Base-by-base conservation (phyloP, 176 grass and related monocot species). In the Cenchrus fungigraminus region DNA sequence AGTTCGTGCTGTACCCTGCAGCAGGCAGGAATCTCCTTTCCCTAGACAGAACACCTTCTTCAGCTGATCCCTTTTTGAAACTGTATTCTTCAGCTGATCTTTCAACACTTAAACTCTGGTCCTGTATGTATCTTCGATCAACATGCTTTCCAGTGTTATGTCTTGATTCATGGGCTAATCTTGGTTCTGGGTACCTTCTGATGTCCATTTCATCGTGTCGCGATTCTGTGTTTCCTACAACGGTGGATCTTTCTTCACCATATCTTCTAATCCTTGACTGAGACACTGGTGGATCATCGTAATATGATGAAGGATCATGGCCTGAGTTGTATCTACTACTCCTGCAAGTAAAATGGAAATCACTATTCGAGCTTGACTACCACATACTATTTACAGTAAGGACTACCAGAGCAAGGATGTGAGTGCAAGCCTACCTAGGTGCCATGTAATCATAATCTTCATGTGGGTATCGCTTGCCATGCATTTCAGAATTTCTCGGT, bases 401-500 rank as follows among this genome's bases (percentile, higher is more conserved):
- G 45, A 14, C 12, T 45, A 49, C 34, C 46, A 72, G 16, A 42
- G 53, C 29, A 74, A 45, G 50, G 82, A 66, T 80, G 40, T 28
- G 73, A 89, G 6, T 34, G 56, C 42, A 79, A 61, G 68, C 73
- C n/a, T 65, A 86, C 89, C 89, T 60, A 6, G 92, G 68, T 80
- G 62, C 13, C 8, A 83, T 65, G 77, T 80, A 91, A 78, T 89
- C 92, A 74, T 84, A 73, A 65, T 74, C 86, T 84, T 89, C 83
- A 80, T 73, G 68, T 55, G 70, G 81, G 50, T 83, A 86, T 15
- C 70, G 66, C 29, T 80, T 70, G 47, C 61, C 82, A 52, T 83
- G 71, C 6, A 69, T 28, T 84, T 71, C 86, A 73, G 51, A 63
- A 73, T 88, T 85, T 83, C 77, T 88, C 16, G 82, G 9, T 31